These are phyloP conservation scores for Paecilomyces dactylethromorphus DNA, from an alignment of 2,329 filamentous ascomycete species.

Conservation along the genomic window DNA sequence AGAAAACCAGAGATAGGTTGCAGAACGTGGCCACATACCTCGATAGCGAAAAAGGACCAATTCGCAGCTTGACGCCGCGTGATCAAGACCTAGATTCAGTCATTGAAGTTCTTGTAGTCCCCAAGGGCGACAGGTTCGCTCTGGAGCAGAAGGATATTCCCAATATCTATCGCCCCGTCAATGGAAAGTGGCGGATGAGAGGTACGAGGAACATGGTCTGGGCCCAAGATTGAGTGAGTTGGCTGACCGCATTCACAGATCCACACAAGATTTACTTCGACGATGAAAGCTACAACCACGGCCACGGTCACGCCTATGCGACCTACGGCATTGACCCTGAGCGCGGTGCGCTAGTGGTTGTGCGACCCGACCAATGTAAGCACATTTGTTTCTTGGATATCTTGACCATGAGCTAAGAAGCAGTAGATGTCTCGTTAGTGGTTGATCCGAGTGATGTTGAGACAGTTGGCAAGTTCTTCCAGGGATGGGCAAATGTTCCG, in stretches of 20 bases:
- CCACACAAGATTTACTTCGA: background rate
- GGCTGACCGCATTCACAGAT: background rate
- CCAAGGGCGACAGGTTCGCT: background rate
- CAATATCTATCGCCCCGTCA: background rate
- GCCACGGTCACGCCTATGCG: constrained; percentile 50
- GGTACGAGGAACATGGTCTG: background rate
- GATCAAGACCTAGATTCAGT: constrained; percentile 35
- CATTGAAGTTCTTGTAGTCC: background rate
- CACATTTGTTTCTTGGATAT: background rate
- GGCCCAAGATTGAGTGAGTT: background rate
- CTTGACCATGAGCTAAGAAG: background rate
- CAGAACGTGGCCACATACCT: background rate
- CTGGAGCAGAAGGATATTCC: background rate
- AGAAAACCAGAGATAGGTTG: background rate
- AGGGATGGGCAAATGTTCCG: background rate
- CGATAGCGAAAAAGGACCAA: background rate
- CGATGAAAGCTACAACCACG: background rate
- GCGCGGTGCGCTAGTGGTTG: constrained; percentile 41
- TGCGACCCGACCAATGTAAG: constrained; percentile 53
- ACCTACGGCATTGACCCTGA: constrained; percentile 45
- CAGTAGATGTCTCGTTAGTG: background rate
- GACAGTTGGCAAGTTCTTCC: background rate
- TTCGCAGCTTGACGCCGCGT: background rate
- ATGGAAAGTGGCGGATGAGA: background rate
- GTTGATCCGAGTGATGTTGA: background rate